A percentile compares a stretch with the other conserved stretches of the same genome.
These are phyloP conservation scores for Triticum monococcum DNA, from an alignment of 176 grass and related monocot species.

Conservation along the genomic window DNA sequence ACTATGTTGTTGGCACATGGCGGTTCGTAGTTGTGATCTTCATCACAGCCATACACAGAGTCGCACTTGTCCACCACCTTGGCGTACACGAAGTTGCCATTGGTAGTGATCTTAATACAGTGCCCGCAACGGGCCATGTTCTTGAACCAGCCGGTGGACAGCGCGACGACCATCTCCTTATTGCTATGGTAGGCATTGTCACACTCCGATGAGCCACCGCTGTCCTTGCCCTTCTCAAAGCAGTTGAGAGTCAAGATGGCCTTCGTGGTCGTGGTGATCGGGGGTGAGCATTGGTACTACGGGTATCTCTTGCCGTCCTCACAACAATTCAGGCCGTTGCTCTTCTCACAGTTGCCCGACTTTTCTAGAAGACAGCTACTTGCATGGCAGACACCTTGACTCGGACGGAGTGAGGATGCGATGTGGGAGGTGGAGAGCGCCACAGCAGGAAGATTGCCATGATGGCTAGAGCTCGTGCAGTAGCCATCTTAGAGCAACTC, in stretches of 20 bases:
- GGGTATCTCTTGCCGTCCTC: slow-evolving; percentile 25
- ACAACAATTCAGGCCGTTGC: slow-evolving; percentile 17
- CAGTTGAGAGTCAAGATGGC: slow-evolving; percentile 15
- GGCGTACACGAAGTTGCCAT: neutral
- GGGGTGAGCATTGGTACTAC: too few species aligned
- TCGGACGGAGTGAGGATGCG: too few species aligned
- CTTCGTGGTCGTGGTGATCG: neutral
- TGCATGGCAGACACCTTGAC: too few species aligned
- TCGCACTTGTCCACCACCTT: slow-evolving; percentile 32
- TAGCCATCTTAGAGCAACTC: neutral
- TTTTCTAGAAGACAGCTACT: too few species aligned
- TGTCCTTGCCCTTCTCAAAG: slow-evolving; percentile 25
- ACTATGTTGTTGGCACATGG: too few species aligned
- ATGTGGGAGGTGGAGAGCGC: too few species aligned
- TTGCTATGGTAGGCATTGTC: neutral
- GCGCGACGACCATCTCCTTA: neutral
- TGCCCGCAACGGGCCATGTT: neutral
- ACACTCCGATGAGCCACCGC: slow-evolving; percentile 2
- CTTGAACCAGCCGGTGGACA: slow-evolving; percentile 35
- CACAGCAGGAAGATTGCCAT: neutral
- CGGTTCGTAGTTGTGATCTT: neutral
- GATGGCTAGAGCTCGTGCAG: neutral
- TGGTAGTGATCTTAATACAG: slow-evolving; percentile 11
- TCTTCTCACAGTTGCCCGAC: too few species aligned
- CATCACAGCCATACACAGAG: neutral